phyloP scores from a whole-genome alignment of 73 alveolate species.

The Paraurostyla sp. region DNA sequence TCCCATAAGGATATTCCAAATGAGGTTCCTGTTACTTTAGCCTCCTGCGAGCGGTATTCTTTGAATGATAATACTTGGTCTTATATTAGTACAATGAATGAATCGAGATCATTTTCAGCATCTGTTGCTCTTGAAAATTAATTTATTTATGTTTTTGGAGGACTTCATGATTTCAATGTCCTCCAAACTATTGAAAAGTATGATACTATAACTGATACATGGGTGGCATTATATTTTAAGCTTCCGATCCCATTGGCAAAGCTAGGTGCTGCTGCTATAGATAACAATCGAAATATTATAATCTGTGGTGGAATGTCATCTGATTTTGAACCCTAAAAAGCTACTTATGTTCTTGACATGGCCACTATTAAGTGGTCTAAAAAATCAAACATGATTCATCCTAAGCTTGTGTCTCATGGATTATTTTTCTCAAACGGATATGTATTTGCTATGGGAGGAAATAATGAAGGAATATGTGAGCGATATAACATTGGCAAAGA shows the following conservation, averaged over 20 bases:
- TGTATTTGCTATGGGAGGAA: slow-evolving; percentile 86
- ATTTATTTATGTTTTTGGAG: slow-evolving; percentile 74
- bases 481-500: slow-evolving; percentile 70
- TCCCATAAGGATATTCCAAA: slow-evolving; percentile 79
- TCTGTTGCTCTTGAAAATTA: slow-evolving; percentile 41
- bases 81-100: slow-evolving; percentile 65
- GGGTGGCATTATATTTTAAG: slow-evolving; percentile 71
- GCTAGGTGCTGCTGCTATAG: slow-evolving; percentile 74
- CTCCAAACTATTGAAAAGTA: slow-evolving; percentile 67
- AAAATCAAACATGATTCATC: slow-evolving; percentile 61
- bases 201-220: slow-evolving; percentile 63
- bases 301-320: slow-evolving; percentile 84
- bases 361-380: slow-evolving; percentile 67
- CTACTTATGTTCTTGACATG: slow-evolving; percentile 56
- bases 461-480: slow-evolving; percentile 82
- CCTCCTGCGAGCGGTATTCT: slow-evolving; percentile 74
- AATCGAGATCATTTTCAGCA: slow-evolving; percentile 68
- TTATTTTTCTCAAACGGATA: slow-evolving; percentile 70
- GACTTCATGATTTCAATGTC: slow-evolving; percentile 72
- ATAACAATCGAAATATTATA: slow-evolving; percentile 68
- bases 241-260: slow-evolving; percentile 86
- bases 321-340: slow-evolving; percentile 71
- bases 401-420: slow-evolving; percentile 62
- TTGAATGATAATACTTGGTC: slow-evolving; percentile 66
- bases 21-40: slow-evolving; percentile 77